Evolutionary conservation across 106 monocot genomes (phyloP), one percentile per base, ranked within the genome.

Genomic region (Dendrobium officinale): DNA sequence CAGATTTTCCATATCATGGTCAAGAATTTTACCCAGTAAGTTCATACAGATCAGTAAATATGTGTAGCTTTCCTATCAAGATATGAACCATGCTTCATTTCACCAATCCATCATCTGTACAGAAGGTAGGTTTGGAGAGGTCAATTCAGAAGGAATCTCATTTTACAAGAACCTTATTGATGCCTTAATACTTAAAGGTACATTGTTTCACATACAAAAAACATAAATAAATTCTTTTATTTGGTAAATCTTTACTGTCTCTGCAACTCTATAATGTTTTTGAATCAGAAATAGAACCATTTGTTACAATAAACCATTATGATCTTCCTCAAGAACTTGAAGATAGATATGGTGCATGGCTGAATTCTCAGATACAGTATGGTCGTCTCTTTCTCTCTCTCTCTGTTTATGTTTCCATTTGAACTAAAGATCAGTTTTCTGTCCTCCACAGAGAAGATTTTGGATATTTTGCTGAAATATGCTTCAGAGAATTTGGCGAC

Each of bases 271-370:
- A 44, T 19, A 20, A 19, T 9, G 5, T 27, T 76, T 27, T 4
- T 43, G 59, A 49, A 81, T 37, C 79, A 90, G 90, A 85, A 68
- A 86, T 90, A 79, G 55, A 85, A 54, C 90, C 90, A 66, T 90
- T 90, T 80, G 90, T 88, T 24, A 90, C 90, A 15, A 27, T 90
- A 41, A 77, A 27, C 13, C 90, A 90, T 44, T 90, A 75, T 58
- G 90, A 90, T 40, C 45, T 88, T 44, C 90, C 90, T 48, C 78
- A 90, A 73, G 88, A 88, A 80, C 77, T 90, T 0, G 90, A 90
- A 77, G 81, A 81, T 37, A 66, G 85, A 81, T 88, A 88, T 16
- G 81, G 81, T 4, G 59, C 79, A 79, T 90, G 87, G 90, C 54
- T 88, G 55, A 86, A 81, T 83, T 68, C 87, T 16, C 73, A 90